Evolutionary conservation across 768 basidiomycete genomes (phyloP).

Genomic region (Nidularia pulvinata): DNA sequence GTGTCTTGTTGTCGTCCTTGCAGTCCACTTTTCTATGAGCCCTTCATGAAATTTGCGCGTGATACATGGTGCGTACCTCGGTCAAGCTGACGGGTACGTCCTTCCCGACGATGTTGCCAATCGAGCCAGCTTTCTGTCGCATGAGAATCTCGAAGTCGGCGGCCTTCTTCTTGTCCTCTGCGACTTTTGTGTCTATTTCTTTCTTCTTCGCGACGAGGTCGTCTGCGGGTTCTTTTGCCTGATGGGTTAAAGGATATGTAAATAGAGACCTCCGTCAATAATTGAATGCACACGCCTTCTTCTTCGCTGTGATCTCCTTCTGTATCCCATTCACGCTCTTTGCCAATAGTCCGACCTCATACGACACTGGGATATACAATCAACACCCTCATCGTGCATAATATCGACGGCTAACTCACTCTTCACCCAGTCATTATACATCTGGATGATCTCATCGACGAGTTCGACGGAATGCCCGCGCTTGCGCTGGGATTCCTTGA

Average conservation of each 20-base stretch:
- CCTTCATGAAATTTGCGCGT: too few species aligned
- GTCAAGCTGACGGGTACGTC: conserved; percentile 83
- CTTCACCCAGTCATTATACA: conserved; percentile 94
- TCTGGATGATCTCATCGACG: conserved; percentile 91
- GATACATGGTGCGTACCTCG: conserved; percentile 56
- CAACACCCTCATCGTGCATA: too few species aligned
- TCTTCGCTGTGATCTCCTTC: conserved; percentile 93
- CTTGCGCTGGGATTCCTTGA: conserved; percentile 91
- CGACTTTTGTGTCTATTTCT: conserved; percentile 80
- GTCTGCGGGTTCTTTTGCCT: conserved; percentile 93
- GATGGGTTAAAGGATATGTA: too few species aligned
- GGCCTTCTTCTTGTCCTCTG: conserved; percentile 72
- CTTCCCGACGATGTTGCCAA: conserved; percentile 94
- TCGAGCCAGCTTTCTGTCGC: conserved; percentile 75
- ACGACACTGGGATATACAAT: too few species aligned
- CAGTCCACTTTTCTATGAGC: too few species aligned
- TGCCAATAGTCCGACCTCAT: conserved; percentile 29
- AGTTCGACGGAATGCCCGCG: conserved; percentile 88
- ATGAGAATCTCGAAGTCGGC: conserved; percentile 78
- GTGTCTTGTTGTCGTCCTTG: conserved; percentile 87
- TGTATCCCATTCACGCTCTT: conserved; percentile 90
- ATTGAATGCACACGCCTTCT: conserved; percentile 58
- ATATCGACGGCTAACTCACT: conserved; percentile 49
- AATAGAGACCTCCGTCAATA: too few species aligned
- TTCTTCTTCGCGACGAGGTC: conserved; percentile 87